Base-by-base conservation (phyloP, 2,329 filamentous ascomycete genomes). In the Plenodomus lindquistii region DNA sequence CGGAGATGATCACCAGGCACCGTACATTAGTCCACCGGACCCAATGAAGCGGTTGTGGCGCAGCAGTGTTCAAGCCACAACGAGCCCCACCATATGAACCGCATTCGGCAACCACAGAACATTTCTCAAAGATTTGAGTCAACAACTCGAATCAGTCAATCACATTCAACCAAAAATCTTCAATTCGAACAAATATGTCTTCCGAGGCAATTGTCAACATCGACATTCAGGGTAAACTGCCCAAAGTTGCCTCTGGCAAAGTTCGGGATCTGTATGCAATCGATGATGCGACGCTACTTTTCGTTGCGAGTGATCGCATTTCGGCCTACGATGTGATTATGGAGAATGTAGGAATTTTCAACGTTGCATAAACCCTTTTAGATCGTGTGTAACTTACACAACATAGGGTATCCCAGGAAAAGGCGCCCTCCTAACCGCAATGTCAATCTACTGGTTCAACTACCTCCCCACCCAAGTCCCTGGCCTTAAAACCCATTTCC, bases 291-390 rank as follows among this genome's bases (percentile, higher is more conserved):
- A 87, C 84, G 2, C 82, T 96, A 4, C 85, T 96, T 47, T 93
- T 96, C 69, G 85, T 92, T 46, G 87, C 89, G 19, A 88, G 89
- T 13, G 92, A 97, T 76, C 87, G 94, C 59, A 94, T 97, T 71
- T 96, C 91, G 19, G 94, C 94, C 46, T 97, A 93, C 79, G 93
- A 97, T 81, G 91, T 95, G 62, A 85, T 96, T 62, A 85, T 96
- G 80, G 77, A 83, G 63, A 97, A 94, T 75, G 85, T 86, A 70
- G 66, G 73, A 63, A 4, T 19, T 39, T 39, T 39, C 19, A 11
- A 6, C 17, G 35, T 20, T 13, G 34, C 15, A 20, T 2, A 37
- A 29, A 7, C 11, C n/a, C 20, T 24, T 37, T 27, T 44, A 35
- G 35, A n/a, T 37, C 21, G 18, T n/a, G 4, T 40, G 7, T 18